Evolutionary conservation across 352 stramenopile species (phyloP).

Genomic region (Phytophthora vignae): DNA sequence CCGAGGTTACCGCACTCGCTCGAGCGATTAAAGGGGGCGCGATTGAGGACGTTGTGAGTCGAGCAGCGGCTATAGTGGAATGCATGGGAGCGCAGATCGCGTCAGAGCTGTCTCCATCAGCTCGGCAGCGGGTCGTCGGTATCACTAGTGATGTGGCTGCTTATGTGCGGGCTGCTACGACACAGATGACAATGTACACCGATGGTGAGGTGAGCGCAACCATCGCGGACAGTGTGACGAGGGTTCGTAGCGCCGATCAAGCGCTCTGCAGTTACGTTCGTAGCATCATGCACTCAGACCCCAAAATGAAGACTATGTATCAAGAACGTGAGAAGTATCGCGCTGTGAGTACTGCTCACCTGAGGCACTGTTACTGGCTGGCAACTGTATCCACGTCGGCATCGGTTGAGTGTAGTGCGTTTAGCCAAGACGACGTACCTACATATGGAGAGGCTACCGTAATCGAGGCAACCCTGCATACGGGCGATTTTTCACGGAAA

Average conservation of each 20-base stretch:
- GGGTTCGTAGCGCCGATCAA: not conserved
- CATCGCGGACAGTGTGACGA: not conserved
- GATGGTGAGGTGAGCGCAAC: not conserved
- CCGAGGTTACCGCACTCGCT: not conserved
- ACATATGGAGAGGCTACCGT: no score
- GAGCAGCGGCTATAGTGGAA: not conserved
- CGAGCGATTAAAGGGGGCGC: not conserved
- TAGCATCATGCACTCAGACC: not conserved
- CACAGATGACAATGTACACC: not conserved
- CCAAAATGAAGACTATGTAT: not conserved
- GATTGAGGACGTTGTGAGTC: not conserved
- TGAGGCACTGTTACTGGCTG: not conserved
- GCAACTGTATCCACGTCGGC: not conserved
- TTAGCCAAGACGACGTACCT: not conserved
- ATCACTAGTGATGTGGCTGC: not conserved
- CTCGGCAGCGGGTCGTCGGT: not conserved
- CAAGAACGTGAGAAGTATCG: not conserved
- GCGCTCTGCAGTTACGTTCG: not conserved
- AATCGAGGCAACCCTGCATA: no score
- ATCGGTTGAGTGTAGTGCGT: not conserved
- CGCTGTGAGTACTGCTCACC: not conserved
- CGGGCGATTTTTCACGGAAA: no score
- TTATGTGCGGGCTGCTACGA: not conserved
- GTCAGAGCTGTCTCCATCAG: not conserved
- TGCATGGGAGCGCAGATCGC: not conserved